phyloP scores from a whole-genome alignment of 495 filamentous ascomycete genomes.

The Hypoxylon trugodes region DNA sequence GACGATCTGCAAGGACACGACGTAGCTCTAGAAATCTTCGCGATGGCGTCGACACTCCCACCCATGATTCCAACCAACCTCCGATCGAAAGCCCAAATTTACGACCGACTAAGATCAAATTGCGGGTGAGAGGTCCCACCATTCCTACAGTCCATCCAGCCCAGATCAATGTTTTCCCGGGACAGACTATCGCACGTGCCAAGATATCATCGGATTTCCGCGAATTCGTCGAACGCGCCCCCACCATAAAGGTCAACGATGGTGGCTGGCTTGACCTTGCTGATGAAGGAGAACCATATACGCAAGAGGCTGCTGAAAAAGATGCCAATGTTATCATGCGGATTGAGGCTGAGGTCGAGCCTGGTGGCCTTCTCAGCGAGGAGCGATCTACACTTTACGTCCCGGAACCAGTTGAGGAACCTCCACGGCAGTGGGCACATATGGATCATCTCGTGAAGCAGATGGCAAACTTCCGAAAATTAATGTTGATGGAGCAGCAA shows the following conservation, averaged over 20 bases:
- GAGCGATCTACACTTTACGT: constrained; percentile 77
- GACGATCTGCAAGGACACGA: constrained; percentile 45
- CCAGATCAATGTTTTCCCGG: constrained; percentile 53
- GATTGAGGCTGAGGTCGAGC: constrained; percentile 73
- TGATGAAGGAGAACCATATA: constrained; percentile 63
- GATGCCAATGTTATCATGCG: constrained; percentile 65
- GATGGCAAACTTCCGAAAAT: constrained; percentile 77
- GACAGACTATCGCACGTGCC: constrained; percentile 44
- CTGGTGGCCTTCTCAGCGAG: constrained; percentile 76
- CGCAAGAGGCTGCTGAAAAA: constrained; percentile 57
- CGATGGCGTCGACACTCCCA: constrained; percentile 24
- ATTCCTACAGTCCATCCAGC: constrained; percentile 64
- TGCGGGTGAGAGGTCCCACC: constrained; percentile 46
- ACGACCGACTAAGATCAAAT: constrained; percentile 54
- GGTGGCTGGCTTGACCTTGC: constrained; percentile 58
- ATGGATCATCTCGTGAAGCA: constrained; percentile 85
- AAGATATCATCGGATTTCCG: constrained; percentile 60
- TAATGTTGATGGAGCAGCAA: constrained; percentile 78
- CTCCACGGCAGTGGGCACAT: constrained; percentile 80
- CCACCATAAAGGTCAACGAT: constrained; percentile 54
- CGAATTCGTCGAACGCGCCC: constrained; percentile 59
- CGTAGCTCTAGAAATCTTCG: constrained; percentile 47
- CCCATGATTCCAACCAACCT: constrained; percentile 36
- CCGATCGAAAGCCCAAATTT: constrained; percentile 41
- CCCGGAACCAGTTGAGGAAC: constrained; percentile 79